Conservation (phyloP, 345 rosid genomes). For the Pugionium dolabratum region DNA sequence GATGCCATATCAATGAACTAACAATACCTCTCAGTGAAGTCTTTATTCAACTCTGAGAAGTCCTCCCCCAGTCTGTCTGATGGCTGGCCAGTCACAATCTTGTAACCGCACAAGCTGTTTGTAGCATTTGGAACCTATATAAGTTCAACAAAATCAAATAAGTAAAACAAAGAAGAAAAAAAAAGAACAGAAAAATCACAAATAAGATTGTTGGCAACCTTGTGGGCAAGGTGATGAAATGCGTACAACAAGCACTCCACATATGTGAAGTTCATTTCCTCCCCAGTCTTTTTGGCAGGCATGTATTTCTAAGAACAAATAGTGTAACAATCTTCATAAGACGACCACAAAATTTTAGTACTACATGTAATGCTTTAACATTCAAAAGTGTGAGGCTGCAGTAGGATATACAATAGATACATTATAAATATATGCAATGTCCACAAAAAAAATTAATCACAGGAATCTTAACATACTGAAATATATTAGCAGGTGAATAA, state of each 20-base stretch:
- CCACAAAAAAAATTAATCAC: not conserved
- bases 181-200: not conserved
- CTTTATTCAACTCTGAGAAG: constrained; percentile 82
- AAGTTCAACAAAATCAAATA: constrained; percentile 35
- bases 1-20: constrained; percentile 1
- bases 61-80: constrained; percentile 99
- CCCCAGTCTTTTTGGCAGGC: constrained; percentile 91
- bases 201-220: constrained; percentile 50
- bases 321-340: constrained; percentile 19
- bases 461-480: constrained; percentile 2
- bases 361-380: constrained; percentile 1
- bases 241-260: constrained; percentile 91
- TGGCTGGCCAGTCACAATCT: constrained; percentile 98
- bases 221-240: constrained; percentile 89
- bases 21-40: constrained; percentile 79
- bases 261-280: constrained; percentile 92
- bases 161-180: constrained; percentile 24
- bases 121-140: constrained; percentile 94
- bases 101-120: constrained; percentile 93
- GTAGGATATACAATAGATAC: not conserved
- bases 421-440: not conserved
- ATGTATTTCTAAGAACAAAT: constrained; percentile 69
- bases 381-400: not conserved
- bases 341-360: not conserved
- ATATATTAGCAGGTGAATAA: not conserved